These are phyloP conservation scores for Aureobasidium sp. DNA, from an alignment of 2,329 filamentous ascomycete genomes.

Conservation along the genomic window DNA sequence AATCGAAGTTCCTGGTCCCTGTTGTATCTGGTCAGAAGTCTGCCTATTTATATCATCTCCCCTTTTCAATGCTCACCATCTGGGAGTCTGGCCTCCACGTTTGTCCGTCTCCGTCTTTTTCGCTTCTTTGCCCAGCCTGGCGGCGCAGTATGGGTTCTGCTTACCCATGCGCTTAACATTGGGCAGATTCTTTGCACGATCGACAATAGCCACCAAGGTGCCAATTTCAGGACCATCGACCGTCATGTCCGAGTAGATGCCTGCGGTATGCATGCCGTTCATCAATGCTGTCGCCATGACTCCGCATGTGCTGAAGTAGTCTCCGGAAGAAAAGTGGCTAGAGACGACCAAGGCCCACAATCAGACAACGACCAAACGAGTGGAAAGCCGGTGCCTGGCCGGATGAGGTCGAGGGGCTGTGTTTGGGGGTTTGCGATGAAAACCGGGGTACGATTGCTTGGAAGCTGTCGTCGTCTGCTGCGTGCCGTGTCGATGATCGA, in stretches of 20 bases:
- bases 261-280: conserved; percentile 59
- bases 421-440: conserved; percentile 2
- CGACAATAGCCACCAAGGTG: conserved; percentile 83
- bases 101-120: conserved; percentile 95
- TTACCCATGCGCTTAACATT: conserved; percentile 98
- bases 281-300: conserved; percentile 8
- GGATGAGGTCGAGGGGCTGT: conserved; percentile 7
- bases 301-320: conserved; percentile 25
- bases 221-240: conserved; percentile 90
- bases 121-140: conserved; percentile 87
- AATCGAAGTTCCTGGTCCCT: conserved; percentile 99
- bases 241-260: conserved; percentile 90
- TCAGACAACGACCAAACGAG: background rate
- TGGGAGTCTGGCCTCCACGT: conserved; percentile 87
- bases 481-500: background rate
- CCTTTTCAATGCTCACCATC: conserved; percentile 61
- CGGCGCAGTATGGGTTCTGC: conserved; percentile 95
- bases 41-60: background rate
- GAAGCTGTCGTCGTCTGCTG: background rate
- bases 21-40: conserved; percentile 14
- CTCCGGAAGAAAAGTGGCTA: conserved; percentile 2
- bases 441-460: background rate
- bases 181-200: conserved; percentile 92
- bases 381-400: background rate
- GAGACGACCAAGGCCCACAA: background rate